Evolutionary conservation across 1,139 yeast genomes (phyloP).

Genomic region (Yamadazyma friedrichii): DNA sequence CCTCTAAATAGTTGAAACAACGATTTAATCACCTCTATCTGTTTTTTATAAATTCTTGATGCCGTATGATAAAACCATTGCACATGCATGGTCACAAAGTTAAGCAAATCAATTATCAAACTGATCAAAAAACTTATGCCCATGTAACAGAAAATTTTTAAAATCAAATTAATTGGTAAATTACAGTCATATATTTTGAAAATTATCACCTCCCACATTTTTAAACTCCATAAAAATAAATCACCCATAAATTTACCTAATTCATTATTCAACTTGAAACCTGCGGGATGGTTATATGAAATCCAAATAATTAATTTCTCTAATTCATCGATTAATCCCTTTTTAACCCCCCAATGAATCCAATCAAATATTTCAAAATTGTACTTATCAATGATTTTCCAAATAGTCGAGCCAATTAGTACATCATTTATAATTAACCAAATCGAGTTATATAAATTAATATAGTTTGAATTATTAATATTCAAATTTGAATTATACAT

Average conservation of each 20-base stretch:
- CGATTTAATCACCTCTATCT: slow-evolving; percentile 64
- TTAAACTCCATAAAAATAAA: slow-evolving; percentile 79
- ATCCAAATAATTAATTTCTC: slow-evolving; percentile 64
- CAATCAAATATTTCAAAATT: slow-evolving; percentile 29
- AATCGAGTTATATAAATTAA: slow-evolving; percentile 79
- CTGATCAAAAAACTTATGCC: slow-evolving; percentile 75
- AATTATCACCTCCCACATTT: slow-evolving; percentile 53
- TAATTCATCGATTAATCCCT: slow-evolving; percentile 33
- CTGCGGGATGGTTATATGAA: slow-evolving; percentile 83
- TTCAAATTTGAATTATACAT: slow-evolving; percentile 38
- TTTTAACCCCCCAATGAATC: slow-evolving; percentile 37
- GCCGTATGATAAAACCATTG: slow-evolving; percentile 76
- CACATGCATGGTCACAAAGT: slow-evolving; percentile 67
- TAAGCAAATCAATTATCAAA: slow-evolving; percentile 60
- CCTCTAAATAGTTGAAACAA: slow-evolving; percentile 87
- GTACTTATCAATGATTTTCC: slow-evolving; percentile 50
- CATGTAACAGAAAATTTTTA: slow-evolving; percentile 26
- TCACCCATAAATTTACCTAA: slow-evolving; percentile 86
- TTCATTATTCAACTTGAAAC: slow-evolving; percentile 87
- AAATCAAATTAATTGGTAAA: slow-evolving; percentile 6
- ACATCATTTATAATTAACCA: slow-evolving; percentile 88
- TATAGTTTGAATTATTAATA: slow-evolving; percentile 68
- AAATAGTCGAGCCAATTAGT: slow-evolving; percentile 65
- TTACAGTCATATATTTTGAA: slow-evolving; percentile 9
- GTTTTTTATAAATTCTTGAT: slow-evolving; percentile 77